These are phyloP conservation scores for Elongisporangium prolatum DNA, from an alignment of 352 stramenopile genomes.

Conservation along the genomic window DNA sequence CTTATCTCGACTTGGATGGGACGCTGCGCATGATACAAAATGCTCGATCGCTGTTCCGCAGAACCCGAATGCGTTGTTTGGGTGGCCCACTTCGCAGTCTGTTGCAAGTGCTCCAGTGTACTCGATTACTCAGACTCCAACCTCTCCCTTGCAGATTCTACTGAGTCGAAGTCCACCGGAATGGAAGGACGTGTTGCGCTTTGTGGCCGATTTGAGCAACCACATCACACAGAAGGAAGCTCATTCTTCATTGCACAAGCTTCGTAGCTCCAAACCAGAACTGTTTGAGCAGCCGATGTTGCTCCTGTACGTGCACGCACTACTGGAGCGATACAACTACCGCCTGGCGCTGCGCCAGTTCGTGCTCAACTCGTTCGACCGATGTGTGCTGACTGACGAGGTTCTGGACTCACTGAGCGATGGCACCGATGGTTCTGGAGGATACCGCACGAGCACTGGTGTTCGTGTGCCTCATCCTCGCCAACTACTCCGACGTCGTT, in stretches of 20 bases:
- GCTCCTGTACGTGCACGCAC: conserved; percentile 73
- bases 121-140: conserved; percentile 56
- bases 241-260: conserved; percentile 79
- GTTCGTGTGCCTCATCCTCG: conserved; percentile 42
- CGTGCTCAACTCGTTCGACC: conserved; percentile 82
- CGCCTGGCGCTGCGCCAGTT: conserved; percentile 82
- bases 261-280: conserved; percentile 57
- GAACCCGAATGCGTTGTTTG: conserved; percentile 76
- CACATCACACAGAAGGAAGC: conserved; percentile 89
- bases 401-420: conserved; percentile 63
- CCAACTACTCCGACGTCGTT: conserved; percentile 60
- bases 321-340: conserved; percentile 85
- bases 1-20: conserved; percentile 72
- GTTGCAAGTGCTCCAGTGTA: conserved; percentile 8
- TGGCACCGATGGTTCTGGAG: conserved; percentile 1
- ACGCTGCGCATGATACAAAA: conserved; percentile 61
- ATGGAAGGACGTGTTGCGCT: conserved; percentile 73
- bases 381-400: conserved; percentile 63
- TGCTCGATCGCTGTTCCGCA: conserved; percentile 79
- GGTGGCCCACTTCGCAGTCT: conserved; percentile 48
- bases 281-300: conserved; percentile 85
- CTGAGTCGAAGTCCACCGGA: conserved; percentile 51
- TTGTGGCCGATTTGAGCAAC: conserved; percentile 82
- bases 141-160: conserved; percentile 58
- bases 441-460: conserved; percentile 36